Conservation (phyloP, 2,329 filamentous ascomycete genomes). For the Lasiodiplodia theobromae region DNA sequence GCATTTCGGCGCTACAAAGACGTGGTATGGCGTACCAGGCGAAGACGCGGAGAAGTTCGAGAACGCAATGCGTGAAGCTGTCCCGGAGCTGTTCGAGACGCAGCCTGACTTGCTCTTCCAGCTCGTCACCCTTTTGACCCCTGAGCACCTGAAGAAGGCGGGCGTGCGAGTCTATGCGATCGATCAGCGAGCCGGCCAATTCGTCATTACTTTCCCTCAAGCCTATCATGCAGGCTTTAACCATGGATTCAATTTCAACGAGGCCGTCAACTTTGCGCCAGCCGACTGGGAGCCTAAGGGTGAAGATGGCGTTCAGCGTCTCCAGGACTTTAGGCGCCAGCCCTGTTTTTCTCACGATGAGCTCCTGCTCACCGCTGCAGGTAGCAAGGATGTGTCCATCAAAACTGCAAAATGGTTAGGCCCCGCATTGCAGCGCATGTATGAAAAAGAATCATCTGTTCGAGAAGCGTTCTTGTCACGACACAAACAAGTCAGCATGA, state of each 20-base stretch:
- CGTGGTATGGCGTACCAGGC: slow-evolving; percentile 97
- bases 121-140: slow-evolving; percentile 92
- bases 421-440: slow-evolving; percentile 82
- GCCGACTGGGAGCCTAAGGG: slow-evolving; percentile 95
- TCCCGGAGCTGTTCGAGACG: slow-evolving; percentile 95
- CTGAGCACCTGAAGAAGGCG: slow-evolving; percentile 90
- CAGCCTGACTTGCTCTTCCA: slow-evolving; percentile 97
- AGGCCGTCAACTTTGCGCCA: slow-evolving; percentile 97
- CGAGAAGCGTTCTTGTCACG: slow-evolving; percentile 61
- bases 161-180: slow-evolving; percentile 92
- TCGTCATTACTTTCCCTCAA: slow-evolving; percentile 95
- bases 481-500: slow-evolving; percentile 20
- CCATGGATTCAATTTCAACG: slow-evolving; percentile 97
- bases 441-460: slow-evolving; percentile 73
- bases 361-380: slow-evolving; percentile 86
- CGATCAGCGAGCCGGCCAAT: slow-evolving; percentile 94
- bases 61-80: slow-evolving; percentile 90
- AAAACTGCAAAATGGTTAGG: slow-evolving; percentile 95
- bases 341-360: slow-evolving; percentile 99
- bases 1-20: slow-evolving; percentile 97
- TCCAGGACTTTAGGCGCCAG: slow-evolving; percentile 87
- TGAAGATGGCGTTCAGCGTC: slow-evolving; percentile 80
- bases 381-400: slow-evolving; percentile 76
- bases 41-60: slow-evolving; percentile 95
- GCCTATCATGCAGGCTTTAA: slow-evolving; percentile 99